These are phyloP conservation scores for Fusarium dlaminii DNA, from an alignment of 2,329 filamentous ascomycete genomes.

Conservation along the genomic window DNA sequence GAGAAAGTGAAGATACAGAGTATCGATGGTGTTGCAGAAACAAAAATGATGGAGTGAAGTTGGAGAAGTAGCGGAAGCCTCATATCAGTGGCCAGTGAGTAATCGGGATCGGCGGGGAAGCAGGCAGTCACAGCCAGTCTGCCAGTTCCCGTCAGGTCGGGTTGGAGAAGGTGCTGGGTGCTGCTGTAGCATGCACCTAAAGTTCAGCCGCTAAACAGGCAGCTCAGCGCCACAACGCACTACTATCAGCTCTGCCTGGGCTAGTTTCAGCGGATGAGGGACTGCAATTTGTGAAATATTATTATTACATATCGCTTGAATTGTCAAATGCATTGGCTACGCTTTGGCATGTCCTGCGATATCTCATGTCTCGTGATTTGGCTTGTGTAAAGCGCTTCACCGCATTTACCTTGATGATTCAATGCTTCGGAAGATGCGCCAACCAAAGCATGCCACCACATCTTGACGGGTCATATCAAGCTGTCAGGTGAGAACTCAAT, in stretches of 20 bases:
- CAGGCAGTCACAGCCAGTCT: conserved; percentile 1
- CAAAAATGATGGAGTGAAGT: conserved; percentile 18
- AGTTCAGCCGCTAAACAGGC: conserved; percentile 13
- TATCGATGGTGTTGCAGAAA: conserved; percentile 28
- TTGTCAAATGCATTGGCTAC: no score
- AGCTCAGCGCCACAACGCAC: conserved; percentile 8
- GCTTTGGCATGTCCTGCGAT: not conserved
- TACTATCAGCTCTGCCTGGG: not conserved
- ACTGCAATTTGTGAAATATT: not conserved
- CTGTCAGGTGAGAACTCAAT: conserved; percentile 1
- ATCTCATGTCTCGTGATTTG: not conserved
- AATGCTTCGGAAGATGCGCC: not conserved
- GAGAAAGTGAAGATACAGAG: conserved; percentile 25
- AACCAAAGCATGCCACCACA: not conserved
- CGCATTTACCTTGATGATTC: not conserved
- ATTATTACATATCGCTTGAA: not conserved
- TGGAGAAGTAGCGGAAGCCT: conserved; percentile 18
- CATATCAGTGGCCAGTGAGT: not conserved
- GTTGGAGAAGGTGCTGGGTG: not conserved
- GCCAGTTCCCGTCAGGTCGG: not conserved
- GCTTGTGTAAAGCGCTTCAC: conserved; percentile 7
- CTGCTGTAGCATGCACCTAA: not conserved
- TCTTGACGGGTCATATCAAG: not conserved
- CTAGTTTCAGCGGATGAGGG: not conserved
- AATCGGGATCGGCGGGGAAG: conserved; percentile 23